Base-by-base conservation (phyloP, 163 green algal genomes). In the Trebouxiophyceae sp. region DNA sequence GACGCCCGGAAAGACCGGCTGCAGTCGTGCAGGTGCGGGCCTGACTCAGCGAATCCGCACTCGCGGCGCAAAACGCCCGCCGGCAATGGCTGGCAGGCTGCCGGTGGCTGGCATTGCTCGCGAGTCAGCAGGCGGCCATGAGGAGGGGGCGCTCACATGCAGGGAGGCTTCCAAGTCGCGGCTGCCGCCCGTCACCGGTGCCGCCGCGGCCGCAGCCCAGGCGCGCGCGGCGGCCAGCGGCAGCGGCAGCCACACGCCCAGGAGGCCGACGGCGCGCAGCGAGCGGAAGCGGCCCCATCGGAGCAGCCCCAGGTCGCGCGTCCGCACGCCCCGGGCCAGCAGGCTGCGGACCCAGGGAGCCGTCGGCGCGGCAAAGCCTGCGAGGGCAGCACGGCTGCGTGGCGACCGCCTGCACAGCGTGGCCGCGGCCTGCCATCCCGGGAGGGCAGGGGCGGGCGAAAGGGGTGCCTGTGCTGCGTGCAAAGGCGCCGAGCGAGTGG, bases 241-340 rank as follows among this genome's bases (percentile, higher is more conserved):
- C 47, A 68, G 31, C 1, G 50, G 62, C 4, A 60, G 31, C 62
- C 62, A 68, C 23, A 30, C 33, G 50, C 34, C 34, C 8, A 68
- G 33, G 32, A 57, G 8, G 24, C 62, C 62, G 24, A 55, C 8
- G 62, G 55, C 56, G 24, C 33, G 45, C 31, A 62, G 33, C 24
- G 24, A n/a, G 50, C 57, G 50, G 33, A 62, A 62, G 50, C 50
- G 50, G 4, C 33, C 62, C 31, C 62, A 16, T 7, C n/a, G 55
- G 32, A 45, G 50, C 31, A 68, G 3, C 29, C 50, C 50, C 31
- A 62, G 50, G 50, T 68, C 55, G 12, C 54, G 44, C 23, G 20
- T 33, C 19, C 29, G 28, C 19, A 62, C 44, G 2, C 47, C 62
- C 50, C 30, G 32, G 2, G 50, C 62, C 23, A 39, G 24, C 2